These are phyloP conservation scores for Hibiscus tridactylites DNA, from an alignment of 345 rosid genomes.

Conservation along the genomic window DNA sequence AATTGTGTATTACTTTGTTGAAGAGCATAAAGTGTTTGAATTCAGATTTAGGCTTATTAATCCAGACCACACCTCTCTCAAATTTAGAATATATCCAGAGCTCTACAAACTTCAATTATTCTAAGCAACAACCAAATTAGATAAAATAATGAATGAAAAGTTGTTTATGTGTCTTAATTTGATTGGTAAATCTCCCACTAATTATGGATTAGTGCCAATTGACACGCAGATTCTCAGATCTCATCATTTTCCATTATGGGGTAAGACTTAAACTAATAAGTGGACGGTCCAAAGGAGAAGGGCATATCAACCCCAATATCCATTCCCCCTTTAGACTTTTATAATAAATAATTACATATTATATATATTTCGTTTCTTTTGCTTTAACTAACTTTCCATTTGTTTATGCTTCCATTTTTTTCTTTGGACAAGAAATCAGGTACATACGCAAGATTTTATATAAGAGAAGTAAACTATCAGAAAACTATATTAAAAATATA, in stretches of 20 bases:
- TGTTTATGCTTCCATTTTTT: not conserved
- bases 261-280: not conserved
- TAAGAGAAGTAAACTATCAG: too few relatives aligned
- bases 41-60: not conserved
- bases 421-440: not conserved
- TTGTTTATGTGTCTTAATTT: not conserved
- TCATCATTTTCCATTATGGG: not conserved
- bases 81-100: not conserved
- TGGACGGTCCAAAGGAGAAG: slow-evolving; percentile 22
- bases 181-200: not conserved
- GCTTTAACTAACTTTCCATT: slow-evolving; percentile 10
- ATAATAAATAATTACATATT: too few relatives aligned
- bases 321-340: not conserved
- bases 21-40: too few relatives aligned
- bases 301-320: not conserved
- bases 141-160: not conserved
- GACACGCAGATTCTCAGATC: slow-evolving; percentile 20
- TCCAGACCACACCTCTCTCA: not conserved
- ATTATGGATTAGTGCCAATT: not conserved
- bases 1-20: too few relatives aligned
- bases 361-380: not conserved
- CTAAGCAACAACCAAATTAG: not conserved
- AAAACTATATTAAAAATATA: too few relatives aligned
- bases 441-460: too few relatives aligned
- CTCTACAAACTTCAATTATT: not conserved